A percentile compares a stretch with the other conserved stretches of the same genome.
phyloP scores from a whole-genome alignment of 2,329 filamentous ascomycete species.

The Epichloe aotearoae region DNA sequence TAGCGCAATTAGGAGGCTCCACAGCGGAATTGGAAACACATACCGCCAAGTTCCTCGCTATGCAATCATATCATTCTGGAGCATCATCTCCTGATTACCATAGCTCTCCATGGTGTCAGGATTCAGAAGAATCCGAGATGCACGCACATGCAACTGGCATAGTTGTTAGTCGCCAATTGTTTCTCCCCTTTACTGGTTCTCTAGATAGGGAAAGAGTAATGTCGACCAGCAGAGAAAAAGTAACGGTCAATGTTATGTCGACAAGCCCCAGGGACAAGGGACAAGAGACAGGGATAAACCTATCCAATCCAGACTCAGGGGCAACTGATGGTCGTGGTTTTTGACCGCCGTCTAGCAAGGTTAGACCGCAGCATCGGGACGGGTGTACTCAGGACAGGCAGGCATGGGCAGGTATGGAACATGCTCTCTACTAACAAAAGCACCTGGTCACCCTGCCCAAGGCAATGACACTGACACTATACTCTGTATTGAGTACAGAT shows the following conservation, averaged over 20 bases:
- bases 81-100: too few relatives aligned
- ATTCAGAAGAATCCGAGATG: neutral
- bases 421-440: neutral
- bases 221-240: neutral
- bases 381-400: neutral
- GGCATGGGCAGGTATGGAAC: neutral
- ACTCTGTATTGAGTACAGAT: neutral
- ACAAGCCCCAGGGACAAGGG: neutral
- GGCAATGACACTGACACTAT: neutral
- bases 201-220: neutral
- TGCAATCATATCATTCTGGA: neutral
- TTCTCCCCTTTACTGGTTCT: neutral
- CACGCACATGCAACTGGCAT: neutral
- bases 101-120: neutral
- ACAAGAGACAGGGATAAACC: neutral
- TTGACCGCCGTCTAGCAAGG: neutral
- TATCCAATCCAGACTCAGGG: neutral
- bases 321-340: neutral
- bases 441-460: neutral
- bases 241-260: neutral
- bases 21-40: neutral
- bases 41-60: neutral
- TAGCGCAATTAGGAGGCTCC: neutral
- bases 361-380: constrained; percentile 1
- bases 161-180: too few relatives aligned